Evolutionary conservation across 768 basidiomycete genomes (phyloP), one percentile per base, ranked within the genome.

Genomic region (Termitomyces sp.): DNA sequence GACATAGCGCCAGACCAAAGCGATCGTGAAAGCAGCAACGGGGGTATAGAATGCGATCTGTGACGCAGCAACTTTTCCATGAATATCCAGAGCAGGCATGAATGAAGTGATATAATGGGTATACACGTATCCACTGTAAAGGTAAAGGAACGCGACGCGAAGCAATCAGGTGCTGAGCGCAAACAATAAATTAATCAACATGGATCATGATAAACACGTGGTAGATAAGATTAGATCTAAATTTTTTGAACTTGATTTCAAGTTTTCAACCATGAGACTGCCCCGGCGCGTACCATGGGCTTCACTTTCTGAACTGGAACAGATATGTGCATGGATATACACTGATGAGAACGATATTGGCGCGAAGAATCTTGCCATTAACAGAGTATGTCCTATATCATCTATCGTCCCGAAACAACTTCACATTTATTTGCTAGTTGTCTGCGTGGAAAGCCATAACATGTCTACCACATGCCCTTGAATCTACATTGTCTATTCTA

Each of bases 211-310:
- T 39, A 35, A 18, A 15, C 60, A 57, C 55, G 59, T 65, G 57
- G 50, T 16, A 59, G 61, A 61, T 66, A 64, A 66, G 68, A 66
- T 68, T 62, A 64, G 65, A 67, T 69, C 42, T 49, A 63, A 51
- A 52, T 60, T 55, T 65, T 66, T 68, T 28, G 7, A 18, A 20
- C 28, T 28, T 45, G 45, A 50, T 24, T n/a, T n/a, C n/a, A 36
- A 28, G 28, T 28, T 28, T 24, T 55, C 45, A 20, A 59, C 55
- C 40, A 91, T 91, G 90, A 79, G 82, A 63, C 81, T 92, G 22
- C 94, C 93, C 59, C 84, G 90, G 55, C 84, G 92, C 36, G 88
- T 92, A 0, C 91, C 92, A 4, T 96, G 94, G 93, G 73, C 85
- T 15, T 80, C 82, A 39, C 70, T 85, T 8, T 67, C 73, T 38